Evolutionary conservation across 2,329 filamentous ascomycete genomes (phyloP).

Genomic region (Calonectria montana): DNA sequence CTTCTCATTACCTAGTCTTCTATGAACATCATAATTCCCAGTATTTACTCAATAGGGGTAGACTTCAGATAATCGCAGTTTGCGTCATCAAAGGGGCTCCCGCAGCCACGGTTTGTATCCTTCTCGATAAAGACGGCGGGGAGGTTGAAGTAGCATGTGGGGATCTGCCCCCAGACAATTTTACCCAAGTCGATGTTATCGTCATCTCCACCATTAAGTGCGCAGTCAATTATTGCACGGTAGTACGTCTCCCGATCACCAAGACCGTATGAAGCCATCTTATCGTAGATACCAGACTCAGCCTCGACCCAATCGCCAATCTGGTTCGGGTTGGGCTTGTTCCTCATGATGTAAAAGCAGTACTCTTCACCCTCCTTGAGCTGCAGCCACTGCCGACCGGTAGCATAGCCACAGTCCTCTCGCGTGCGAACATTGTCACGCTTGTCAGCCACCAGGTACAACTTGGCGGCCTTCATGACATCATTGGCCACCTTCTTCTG

Average conservation of each 20-base stretch:
- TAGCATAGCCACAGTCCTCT: conserved; percentile 1
- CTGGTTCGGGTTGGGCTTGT: neutral
- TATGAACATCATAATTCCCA: neutral
- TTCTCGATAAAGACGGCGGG: neutral
- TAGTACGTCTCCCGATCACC: conserved; percentile 23
- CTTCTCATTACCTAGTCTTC: too few species aligned
- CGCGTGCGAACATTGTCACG: neutral
- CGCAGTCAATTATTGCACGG: neutral
- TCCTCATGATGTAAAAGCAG: conserved; percentile 32
- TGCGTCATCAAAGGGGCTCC: neutral
- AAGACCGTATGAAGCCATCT: conserved; percentile 30
- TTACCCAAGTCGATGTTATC: neutral
- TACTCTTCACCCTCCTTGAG: conserved; percentile 24
- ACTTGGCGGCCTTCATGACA: conserved; percentile 29
- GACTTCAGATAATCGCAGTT: neutral
- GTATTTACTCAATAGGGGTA: neutral
- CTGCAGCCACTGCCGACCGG: conserved; percentile 30
- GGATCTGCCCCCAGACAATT: neutral
- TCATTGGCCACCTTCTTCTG: conserved; percentile 35
- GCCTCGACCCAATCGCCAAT: conserved; percentile 21
- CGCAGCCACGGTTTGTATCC: neutral
- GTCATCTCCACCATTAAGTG: neutral
- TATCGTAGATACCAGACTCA: conserved; percentile 14
- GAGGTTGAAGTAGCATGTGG: neutral
- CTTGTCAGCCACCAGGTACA: conserved; percentile 30